A percentile compares a stretch with the other conserved stretches of the same genome.
Conservation (phyloP, 2,329 filamentous ascomycete genomes). For the Venturia nashicola region DNA sequence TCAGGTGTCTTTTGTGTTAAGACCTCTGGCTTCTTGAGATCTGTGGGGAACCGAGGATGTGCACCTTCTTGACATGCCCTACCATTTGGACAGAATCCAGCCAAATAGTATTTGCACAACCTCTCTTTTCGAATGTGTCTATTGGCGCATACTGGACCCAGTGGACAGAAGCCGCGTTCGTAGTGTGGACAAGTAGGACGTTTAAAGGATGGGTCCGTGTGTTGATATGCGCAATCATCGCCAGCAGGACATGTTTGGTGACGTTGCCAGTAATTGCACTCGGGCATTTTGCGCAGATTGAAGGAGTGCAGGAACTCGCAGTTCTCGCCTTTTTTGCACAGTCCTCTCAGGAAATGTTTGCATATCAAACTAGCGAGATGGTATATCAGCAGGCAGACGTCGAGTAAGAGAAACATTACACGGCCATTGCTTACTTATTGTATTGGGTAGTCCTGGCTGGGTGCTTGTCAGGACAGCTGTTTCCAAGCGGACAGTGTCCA, state of each 20-base stretch:
- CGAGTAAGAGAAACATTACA: background rate
- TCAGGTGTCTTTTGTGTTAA: slow-evolving; percentile 60
- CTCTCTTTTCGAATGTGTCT: slow-evolving; percentile 68
- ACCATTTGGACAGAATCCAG: slow-evolving; percentile 88
- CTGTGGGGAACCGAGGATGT: slow-evolving; percentile 64
- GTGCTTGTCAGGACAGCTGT: slow-evolving; percentile 78
- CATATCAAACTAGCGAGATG: slow-evolving; percentile 56
- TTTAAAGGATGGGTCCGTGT: slow-evolving; percentile 73
- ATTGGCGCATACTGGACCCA: slow-evolving; percentile 78
- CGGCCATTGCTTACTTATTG: slow-evolving; percentile 43
- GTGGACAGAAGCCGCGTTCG: slow-evolving; percentile 84
- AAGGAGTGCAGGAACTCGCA: slow-evolving; percentile 99
- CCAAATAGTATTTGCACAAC: slow-evolving; percentile 75
- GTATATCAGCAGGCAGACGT: slow-evolving; percentile 3
- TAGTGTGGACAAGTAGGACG: slow-evolving; percentile 58
- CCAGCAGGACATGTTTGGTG: slow-evolving; percentile 94
- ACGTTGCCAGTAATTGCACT: slow-evolving; percentile 91
- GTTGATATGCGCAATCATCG: slow-evolving; percentile 88
- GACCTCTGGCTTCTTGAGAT: slow-evolving; percentile 47
- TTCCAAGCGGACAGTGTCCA: slow-evolving; percentile 77
- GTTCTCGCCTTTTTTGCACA: slow-evolving; percentile 93
- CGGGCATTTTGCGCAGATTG: slow-evolving; percentile 94
- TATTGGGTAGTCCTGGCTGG: slow-evolving; percentile 34
- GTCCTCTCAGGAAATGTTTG: slow-evolving; percentile 94
- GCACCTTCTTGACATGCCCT: slow-evolving; percentile 64